Evolutionary conservation across 108 stramenopile species (phyloP).

Genomic region (Heterococcus sp.): DNA sequence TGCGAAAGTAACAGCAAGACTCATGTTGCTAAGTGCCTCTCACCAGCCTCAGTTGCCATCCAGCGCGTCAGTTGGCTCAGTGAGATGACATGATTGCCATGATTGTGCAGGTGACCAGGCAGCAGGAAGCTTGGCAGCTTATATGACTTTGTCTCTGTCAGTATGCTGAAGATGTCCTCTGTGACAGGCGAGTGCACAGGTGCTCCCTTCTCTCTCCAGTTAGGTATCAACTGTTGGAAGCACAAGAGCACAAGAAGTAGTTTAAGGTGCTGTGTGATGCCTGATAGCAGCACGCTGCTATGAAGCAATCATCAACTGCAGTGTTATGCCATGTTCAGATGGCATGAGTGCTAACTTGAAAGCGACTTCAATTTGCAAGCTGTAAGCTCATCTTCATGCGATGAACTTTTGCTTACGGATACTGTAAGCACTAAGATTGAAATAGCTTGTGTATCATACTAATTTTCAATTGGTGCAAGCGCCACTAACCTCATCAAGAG

Average conservation of each 20-base stretch:
- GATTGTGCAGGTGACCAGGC: constrained; percentile 76
- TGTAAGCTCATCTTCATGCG: no score
- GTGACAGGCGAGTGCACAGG: constrained; percentile 75
- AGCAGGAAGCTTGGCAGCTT: constrained; percentile 38
- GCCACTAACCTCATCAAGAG: constrained; percentile 91
- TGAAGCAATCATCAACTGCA: no score
- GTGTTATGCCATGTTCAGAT: no score
- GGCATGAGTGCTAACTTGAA: no score
- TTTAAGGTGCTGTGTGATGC: constrained; percentile 6
- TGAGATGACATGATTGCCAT: constrained; percentile 93
- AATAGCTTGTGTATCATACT: no score
- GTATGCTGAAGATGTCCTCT: constrained; percentile 80
- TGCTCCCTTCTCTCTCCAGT: constrained; percentile 61
- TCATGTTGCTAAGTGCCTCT: no score
- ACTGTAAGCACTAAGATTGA: no score
- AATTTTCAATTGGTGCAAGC: no score
- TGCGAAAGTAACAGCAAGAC: no score
- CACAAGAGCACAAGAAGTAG: constrained; percentile 97
- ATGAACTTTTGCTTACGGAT: no score
- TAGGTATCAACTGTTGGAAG: constrained; percentile 87
- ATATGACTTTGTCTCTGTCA: constrained; percentile 38
- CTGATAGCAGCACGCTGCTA: background rate
- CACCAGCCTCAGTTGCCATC: constrained; percentile 88
- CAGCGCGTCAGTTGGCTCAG: constrained; percentile 85
- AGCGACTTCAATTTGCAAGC: no score